These are phyloP conservation scores for Bipolaris bicolor DNA, from an alignment of 2,329 filamentous ascomycete species.

Conservation along the genomic window DNA sequence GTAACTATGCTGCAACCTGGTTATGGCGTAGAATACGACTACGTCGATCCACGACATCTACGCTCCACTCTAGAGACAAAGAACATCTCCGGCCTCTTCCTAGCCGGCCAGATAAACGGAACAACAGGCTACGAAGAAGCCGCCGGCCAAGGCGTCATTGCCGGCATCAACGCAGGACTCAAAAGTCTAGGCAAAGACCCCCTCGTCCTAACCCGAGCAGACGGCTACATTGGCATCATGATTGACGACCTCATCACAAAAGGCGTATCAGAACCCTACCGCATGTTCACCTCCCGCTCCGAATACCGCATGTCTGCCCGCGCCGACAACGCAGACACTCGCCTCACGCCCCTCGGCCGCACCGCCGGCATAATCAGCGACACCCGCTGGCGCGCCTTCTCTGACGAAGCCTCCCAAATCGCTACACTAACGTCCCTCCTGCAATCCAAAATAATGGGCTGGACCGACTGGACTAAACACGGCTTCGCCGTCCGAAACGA, in stretches of 20 bases:
- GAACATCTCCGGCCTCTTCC: constrained; percentile 82
- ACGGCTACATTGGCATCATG: constrained; percentile 98
- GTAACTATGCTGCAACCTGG: constrained; percentile 92
- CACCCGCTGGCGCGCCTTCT: constrained; percentile 74
- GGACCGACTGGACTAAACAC: constrained; percentile 69
- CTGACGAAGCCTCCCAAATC: constrained; percentile 70
- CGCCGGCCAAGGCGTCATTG: constrained; percentile 88
- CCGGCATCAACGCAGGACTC: constrained; percentile 93
- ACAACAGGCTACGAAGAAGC: constrained; percentile 99
- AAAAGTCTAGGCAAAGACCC: constrained; percentile 69
- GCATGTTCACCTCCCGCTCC: constrained; percentile 96
- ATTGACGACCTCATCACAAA: constrained; percentile 97
- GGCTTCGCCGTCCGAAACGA: constrained; percentile 75
- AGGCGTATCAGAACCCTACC: constrained; percentile 94
- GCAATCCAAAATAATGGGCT: constrained; percentile 61
- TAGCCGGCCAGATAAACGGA: constrained; percentile 97
- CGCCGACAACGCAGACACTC: constrained; percentile 90
- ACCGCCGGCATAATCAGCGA: constrained; percentile 80
- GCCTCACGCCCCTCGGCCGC: constrained; percentile 80
- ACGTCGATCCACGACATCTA: constrained; percentile 89
- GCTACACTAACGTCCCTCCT: constrained; percentile 69
- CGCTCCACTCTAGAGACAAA: constrained; percentile 94
- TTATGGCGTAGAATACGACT: constrained; percentile 98
- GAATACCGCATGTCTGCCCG: constrained; percentile 94
- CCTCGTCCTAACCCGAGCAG: constrained; percentile 75